phyloP scores from a whole-genome alignment of 208 protist genomes.

The Crithidia thermophila region DNA sequence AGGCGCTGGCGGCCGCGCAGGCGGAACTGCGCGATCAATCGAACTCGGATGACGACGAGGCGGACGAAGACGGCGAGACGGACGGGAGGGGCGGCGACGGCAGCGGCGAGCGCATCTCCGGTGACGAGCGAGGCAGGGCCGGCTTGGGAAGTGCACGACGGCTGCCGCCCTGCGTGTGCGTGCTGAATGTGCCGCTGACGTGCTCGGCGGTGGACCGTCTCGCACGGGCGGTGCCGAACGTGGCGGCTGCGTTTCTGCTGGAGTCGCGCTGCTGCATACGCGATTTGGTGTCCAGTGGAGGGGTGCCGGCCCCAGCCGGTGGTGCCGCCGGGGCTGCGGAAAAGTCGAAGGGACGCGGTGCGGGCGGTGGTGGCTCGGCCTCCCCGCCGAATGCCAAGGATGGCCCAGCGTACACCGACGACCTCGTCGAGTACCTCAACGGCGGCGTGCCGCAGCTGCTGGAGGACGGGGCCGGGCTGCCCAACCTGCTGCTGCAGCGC shows the following conservation, averaged over 20 bases:
- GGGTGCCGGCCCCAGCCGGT: neutral
- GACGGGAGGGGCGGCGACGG: neutral
- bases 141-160: conserved; percentile 6
- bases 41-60: conserved; percentile 32
- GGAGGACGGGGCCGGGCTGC: conserved; percentile 11
- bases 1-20: conserved; percentile 47
- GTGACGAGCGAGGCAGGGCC: conserved; percentile 24
- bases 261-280: conserved; percentile 27
- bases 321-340: neutral
- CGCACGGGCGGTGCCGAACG: conserved; percentile 3
- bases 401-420: conserved; percentile 1
- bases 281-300: conserved; percentile 4
- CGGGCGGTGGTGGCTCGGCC: neutral
- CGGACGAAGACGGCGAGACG: conserved; percentile 30
- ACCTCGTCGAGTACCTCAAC: conserved; percentile 16
- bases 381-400: neutral
- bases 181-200: conserved; percentile 11
- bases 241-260: conserved; percentile 23
- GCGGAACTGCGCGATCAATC: conserved; percentile 44
- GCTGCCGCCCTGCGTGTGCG: conserved; percentile 39
- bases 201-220: conserved; percentile 12
- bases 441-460: neutral
- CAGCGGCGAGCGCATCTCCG: conserved; percentile 5
- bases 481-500: conserved; percentile 26
- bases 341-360: conserved; percentile 7